Evolutionary conservation across 495 filamentous ascomycete species (phyloP).

Genomic region (Xylaria cubensis): DNA sequence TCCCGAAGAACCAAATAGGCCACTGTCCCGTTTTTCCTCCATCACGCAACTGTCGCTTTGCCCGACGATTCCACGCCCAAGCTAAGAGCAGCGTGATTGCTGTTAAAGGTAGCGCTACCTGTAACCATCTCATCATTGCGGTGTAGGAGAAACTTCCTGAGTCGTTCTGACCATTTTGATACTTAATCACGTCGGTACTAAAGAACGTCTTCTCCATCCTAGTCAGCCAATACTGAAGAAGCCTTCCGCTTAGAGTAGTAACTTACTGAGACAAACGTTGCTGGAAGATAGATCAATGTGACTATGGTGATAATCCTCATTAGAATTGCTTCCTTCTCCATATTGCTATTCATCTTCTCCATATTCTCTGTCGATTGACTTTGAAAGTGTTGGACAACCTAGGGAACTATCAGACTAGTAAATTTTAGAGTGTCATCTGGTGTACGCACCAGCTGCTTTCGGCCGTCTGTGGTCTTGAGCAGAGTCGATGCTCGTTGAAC

Average conservation of each 20-base stretch:
- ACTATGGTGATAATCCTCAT: slow-evolving; percentile 51
- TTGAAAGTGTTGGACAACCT: slow-evolving; percentile 46
- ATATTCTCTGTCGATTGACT: slow-evolving; percentile 44
- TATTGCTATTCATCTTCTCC: slow-evolving; percentile 42
- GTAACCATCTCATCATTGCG: slow-evolving; percentile 51
- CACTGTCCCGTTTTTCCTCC: neutral
- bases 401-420: slow-evolving; percentile 10
- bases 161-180: slow-evolving; percentile 37
- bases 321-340: slow-evolving; percentile 47
- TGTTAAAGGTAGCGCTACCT: slow-evolving; percentile 53
- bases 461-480: slow-evolving; percentile 42
- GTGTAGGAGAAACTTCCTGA: slow-evolving; percentile 44
- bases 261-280: slow-evolving; percentile 53
- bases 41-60: neutral
- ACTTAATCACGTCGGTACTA: slow-evolving; percentile 54
- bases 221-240: slow-evolving; percentile 23
- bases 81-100: neutral
- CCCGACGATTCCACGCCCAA: slow-evolving; percentile 1
- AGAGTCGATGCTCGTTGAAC: slow-evolving; percentile 44
- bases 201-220: slow-evolving; percentile 46
- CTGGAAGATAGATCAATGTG: slow-evolving; percentile 51
- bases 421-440: neutral
- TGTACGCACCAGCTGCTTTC: slow-evolving; percentile 45
- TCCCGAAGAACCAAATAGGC: neutral
- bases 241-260: neutral